phyloP scores from a whole-genome alignment of 129 eudicot species.

The Smallanthus sonchifolius region DNA sequence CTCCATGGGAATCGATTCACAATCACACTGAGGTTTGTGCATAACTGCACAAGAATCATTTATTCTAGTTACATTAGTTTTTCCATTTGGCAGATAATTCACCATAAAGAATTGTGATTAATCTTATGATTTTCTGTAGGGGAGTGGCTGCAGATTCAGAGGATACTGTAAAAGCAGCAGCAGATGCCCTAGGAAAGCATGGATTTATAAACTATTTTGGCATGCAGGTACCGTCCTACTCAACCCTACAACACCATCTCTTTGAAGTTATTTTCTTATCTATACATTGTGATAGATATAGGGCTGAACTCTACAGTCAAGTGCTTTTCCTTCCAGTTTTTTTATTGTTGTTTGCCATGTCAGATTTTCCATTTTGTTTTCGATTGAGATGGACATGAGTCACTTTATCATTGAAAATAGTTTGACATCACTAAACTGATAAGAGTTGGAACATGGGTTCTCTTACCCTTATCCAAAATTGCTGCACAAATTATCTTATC shows the following conservation, averaged over 20 bases:
- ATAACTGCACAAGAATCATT: background rate
- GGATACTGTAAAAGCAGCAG: slow-evolving; percentile 72
- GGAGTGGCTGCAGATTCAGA: slow-evolving; percentile 77
- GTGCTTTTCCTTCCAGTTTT: slow-evolving; percentile 3
- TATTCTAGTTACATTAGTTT: background rate
- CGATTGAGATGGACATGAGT: background rate
- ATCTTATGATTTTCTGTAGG: slow-evolving; percentile 38
- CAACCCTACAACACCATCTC: background rate
- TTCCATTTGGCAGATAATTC: background rate
- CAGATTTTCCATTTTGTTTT: background rate
- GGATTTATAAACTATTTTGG: slow-evolving; percentile 95
- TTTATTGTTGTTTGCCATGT: background rate
- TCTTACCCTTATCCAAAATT: background rate
- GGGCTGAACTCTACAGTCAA: background rate
- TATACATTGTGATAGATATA: background rate
- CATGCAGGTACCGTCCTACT: slow-evolving; percentile 53
- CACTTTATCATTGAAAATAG: background rate
- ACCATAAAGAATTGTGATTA: background rate
- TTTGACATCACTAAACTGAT: background rate
- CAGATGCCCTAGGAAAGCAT: slow-evolving; percentile 67
- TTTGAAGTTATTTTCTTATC: slow-evolving; percentile 1
- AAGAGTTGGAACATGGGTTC: background rate
- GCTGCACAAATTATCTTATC: background rate
- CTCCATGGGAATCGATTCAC: slow-evolving; percentile 88
- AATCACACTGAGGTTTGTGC: slow-evolving; percentile 69